Base-by-base conservation (phyloP, 331 rosid species). In the Phaseolus coccineus region DNA sequence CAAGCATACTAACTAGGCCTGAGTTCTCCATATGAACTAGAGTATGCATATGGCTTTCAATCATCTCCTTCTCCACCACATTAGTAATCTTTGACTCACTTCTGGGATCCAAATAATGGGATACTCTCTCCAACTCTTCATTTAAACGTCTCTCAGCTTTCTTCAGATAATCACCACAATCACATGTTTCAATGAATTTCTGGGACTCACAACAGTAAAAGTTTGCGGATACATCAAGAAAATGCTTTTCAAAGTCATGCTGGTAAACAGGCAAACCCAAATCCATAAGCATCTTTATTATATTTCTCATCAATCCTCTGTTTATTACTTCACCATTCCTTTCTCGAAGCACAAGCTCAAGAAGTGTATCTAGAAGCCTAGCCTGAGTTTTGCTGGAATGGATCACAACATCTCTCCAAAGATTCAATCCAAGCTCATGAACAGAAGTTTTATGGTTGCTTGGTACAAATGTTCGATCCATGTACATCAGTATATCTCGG, bases 1-100 rank as follows among this genome's bases (percentile, higher is more conserved):
- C 81, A 74, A 94, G 91, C 98, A 92, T 94, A 64, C 86, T 90
- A 57, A 94, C 97, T 61, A 94, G 81, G 77, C 98, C 98, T 24
- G 98, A 94, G 86, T 94, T 90, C 63, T 94, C 98, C 98, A 92
- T 92, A 75, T 92, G 93, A 57, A 90, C 97, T 55, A 94, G 87
- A 64, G 92, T 88, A 42, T 87, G 89, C 91, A 94, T 89, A 89
- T 94, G 98, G 79, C 78, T 90, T 61, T 91, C 92, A 78, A 94
- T 90, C 96, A 94, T 88, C 90, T 90, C 96, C 83, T 88, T 86
- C 85, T 94, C 98, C 66, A 92, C 96, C 74, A 90, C 97, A 42
- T 72, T 87, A 53, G 96, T 92, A 78, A 94, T 92, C 87, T 90
- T 91, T 16, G 76, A 80, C 86, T 90, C 97, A 71, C 93, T 94